These are phyloP conservation scores for Hypoxylon rickii DNA, from an alignment of 495 filamentous ascomycete species.

Conservation along the genomic window DNA sequence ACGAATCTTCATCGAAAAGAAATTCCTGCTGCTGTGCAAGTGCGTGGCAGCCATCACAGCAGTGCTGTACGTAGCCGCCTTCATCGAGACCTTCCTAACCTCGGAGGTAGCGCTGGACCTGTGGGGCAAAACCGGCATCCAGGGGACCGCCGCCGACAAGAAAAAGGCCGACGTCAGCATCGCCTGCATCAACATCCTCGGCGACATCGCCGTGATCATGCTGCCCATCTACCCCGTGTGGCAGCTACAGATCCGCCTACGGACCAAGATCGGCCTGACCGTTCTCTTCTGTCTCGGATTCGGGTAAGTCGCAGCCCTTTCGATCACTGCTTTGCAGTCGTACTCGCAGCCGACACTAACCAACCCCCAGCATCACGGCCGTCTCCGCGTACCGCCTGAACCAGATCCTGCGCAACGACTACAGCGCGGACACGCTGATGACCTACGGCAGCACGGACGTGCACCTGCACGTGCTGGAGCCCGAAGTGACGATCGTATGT, in stretches of 20 bases:
- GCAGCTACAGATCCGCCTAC: constrained; percentile 39
- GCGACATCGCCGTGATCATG: constrained; percentile 44
- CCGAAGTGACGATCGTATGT: constrained; percentile 21
- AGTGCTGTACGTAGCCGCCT: constrained; percentile 5
- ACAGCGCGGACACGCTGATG: background rate
- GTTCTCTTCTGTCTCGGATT: constrained; percentile 43
- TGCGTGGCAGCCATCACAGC: constrained; percentile 33
- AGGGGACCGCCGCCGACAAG: background rate
- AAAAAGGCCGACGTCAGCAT: constrained; percentile 30
- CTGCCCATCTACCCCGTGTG: constrained; percentile 46
- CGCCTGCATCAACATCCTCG: constrained; percentile 36
- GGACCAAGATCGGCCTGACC: constrained; percentile 42
- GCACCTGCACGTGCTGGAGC: constrained; percentile 23
- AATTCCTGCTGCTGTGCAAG: constrained; percentile 10
- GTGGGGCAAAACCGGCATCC: constrained; percentile 33
- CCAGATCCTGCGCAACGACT: background rate
- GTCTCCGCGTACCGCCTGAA: constrained; percentile 19
- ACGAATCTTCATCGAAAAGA: constrained; percentile 38
- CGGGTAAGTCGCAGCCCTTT: constrained; percentile 35
- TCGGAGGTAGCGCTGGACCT: constrained; percentile 36
- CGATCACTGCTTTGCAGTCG: background rate
- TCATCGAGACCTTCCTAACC: constrained; percentile 7
- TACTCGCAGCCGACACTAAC: background rate
- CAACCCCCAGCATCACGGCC: constrained; percentile 4
- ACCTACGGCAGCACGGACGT: constrained; percentile 2